Conservation (phyloP, 2,329 filamentous ascomycete species). For the Aureobasidium uvarum region DNA sequence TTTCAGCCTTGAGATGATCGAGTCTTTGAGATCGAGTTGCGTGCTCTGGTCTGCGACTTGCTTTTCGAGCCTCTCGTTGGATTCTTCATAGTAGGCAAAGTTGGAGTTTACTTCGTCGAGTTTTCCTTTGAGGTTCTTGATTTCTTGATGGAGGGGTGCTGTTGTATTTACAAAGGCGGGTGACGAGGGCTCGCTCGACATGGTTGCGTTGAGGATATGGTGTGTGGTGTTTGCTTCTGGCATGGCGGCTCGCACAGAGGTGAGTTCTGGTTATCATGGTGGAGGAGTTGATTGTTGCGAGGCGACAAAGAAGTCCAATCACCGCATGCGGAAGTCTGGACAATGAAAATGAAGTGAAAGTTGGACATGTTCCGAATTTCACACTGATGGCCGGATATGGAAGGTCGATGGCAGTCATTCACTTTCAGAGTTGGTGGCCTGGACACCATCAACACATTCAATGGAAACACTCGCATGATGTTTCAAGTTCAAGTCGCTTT, state of each 20-base stretch:
- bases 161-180: neutral
- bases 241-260: neutral
- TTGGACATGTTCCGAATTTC: neutral
- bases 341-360: conserved; percentile 2
- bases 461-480: neutral
- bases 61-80: neutral
- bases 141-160: neutral
- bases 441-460: neutral
- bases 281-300: neutral
- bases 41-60: neutral
- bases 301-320: neutral
- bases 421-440: neutral
- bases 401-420: neutral
- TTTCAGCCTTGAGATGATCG: neutral
- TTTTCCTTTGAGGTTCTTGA: neutral
- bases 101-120: neutral
- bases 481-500: neutral
- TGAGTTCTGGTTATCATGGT: neutral
- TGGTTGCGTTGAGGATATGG: neutral
- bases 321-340: conserved; percentile 1
- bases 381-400: conserved; percentile 4
- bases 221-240: conserved; percentile 9
- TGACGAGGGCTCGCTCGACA: neutral
- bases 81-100: neutral
- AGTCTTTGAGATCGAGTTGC: neutral